Percentiles rank a stretch among this genome's conserved stretches.
These are phyloP conservation scores for Tuber borchii DNA, from an alignment of 495 filamentous ascomycete species.

Conservation along the genomic window DNA sequence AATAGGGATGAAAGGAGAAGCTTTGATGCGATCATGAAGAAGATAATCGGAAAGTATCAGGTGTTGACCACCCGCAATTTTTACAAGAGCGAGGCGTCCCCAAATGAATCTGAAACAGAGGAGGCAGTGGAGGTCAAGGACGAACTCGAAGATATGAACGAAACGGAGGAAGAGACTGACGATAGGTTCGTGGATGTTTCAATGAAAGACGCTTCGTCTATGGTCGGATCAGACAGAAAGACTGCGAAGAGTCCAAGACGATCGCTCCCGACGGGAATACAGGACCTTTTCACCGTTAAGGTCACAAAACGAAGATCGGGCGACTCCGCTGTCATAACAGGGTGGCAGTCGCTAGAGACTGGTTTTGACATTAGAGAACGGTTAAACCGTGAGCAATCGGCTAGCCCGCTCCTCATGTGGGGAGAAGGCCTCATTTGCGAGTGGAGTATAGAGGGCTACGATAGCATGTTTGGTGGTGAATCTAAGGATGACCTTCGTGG, in stretches of 20 bases:
- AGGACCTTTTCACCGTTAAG: slow-evolving; percentile 31
- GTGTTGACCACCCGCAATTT: slow-evolving; percentile 59
- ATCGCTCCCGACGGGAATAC: slow-evolving; percentile 19
- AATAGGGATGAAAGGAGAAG: slow-evolving; percentile 57
- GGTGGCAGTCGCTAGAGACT: slow-evolving; percentile 31
- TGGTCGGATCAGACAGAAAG: slow-evolving; percentile 37
- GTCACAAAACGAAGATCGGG: slow-evolving; percentile 29
- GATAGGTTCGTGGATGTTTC: slow-evolving; percentile 87
- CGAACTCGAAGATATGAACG: slow-evolving; percentile 61
- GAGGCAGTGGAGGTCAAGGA: slow-evolving; percentile 63
- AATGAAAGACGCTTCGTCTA: slow-evolving; percentile 57
- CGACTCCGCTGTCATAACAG: slow-evolving; percentile 26
- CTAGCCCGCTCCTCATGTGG: slow-evolving; percentile 56
- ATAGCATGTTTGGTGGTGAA: slow-evolving; percentile 61
- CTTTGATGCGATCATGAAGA: slow-evolving; percentile 56
- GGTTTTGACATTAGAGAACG: slow-evolving; percentile 32
- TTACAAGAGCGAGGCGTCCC: slow-evolving; percentile 60
- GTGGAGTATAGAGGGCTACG: slow-evolving; percentile 61
- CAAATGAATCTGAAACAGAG: slow-evolving; percentile 80
- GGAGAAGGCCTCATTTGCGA: slow-evolving; percentile 81
- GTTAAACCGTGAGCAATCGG: slow-evolving; percentile 20
- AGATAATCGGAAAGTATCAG: slow-evolving; percentile 54
- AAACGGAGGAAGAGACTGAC: slow-evolving; percentile 62
- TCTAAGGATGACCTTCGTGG: slow-evolving; percentile 48
- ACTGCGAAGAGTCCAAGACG: slow-evolving; percentile 10